Base-by-base conservation (phyloP, 108 stramenopile species). In the Skeletonema tropicum region DNA sequence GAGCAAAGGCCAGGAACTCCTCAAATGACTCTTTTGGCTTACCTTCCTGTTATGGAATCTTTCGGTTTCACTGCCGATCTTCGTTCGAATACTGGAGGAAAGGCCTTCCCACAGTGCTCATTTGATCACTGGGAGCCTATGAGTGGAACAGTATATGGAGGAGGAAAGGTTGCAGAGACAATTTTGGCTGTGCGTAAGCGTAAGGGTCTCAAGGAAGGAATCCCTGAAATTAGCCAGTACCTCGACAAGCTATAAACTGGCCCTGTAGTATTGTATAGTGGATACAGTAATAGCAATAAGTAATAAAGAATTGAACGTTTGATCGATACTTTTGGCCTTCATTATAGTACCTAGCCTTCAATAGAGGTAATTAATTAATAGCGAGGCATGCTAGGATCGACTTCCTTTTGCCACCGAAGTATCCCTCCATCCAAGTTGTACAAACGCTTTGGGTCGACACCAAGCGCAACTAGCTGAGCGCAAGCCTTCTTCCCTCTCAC, bases 111-210 rank as follows among this genome's bases (percentile, higher is more conserved):
- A 52, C 99, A 99, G 82, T 96, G 96, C 83, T 90, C 94, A 36
- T 99, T 99, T 85, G 97, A 98, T 92, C 99, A 99, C 89, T 99
- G 98, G 98, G 94, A 97, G 75, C 87, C 91, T 73, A 97, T 99
- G 96, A 80, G 83, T 70, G 97, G 98, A 75, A 75, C 96, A 70
- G 96, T 97, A 21, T 88, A 89, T 64, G 92, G 88, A 48, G 95
- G 94, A 36, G 90, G 85, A 82, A 98, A 99, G 97, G 83, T 89
- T 76, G 77, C 92, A 46, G 92, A 97, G 69, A 85, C 94, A 59
- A 87, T 99, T 48, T 48, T 87, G 59, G 84, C 74, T 66, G 96
- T 99, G 35, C 92, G 99, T 78, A 90, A 94, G 87, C 96, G 99
- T 75, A 99, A 99, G 97, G 98, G 98, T 71, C 97, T 98, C 58